Conservation (phyloP, 257 asterid genomes). For the Prunella vulgaris region DNA sequence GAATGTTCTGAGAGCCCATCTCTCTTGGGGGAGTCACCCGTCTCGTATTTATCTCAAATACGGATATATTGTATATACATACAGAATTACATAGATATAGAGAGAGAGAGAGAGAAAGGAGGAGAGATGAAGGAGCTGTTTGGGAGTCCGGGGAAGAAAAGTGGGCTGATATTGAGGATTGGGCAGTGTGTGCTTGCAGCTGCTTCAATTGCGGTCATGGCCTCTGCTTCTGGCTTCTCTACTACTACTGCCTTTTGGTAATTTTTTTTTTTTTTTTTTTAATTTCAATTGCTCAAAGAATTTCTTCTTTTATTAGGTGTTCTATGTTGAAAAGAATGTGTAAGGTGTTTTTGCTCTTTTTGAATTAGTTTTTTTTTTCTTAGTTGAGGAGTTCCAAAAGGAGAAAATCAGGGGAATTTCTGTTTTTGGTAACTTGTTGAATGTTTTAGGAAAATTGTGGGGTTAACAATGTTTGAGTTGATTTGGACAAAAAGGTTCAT, state of each 20-base stretch:
- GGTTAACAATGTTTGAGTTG: slow-evolving; percentile 4
- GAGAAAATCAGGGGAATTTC: slow-evolving; percentile 12
- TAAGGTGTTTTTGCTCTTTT: slow-evolving; percentile 11
- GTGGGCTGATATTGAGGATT: slow-evolving; percentile 64
- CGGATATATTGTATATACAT: slow-evolving; percentile 12
- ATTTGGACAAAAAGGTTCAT: background rate
- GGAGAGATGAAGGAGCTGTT: slow-evolving; percentile 67
- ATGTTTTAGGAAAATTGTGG: background rate
- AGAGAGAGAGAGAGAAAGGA: slow-evolving; percentile 9
- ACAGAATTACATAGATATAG: background rate
- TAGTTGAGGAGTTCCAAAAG: slow-evolving; percentile 6
- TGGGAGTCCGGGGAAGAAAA: slow-evolving; percentile 83
- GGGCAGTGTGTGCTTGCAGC: slow-evolving; percentile 61
- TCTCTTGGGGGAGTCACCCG: slow-evolving; percentile 20
- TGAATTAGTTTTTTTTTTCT: background rate
- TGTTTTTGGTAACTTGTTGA: slow-evolving; percentile 16
- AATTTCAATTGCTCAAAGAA: background rate
- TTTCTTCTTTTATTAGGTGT: background rate
- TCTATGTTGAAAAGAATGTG: background rate
- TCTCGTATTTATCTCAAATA: slow-evolving; percentile 30
- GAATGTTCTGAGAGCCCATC: slow-evolving; percentile 34
- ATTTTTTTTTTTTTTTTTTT: background rate
- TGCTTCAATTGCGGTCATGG: slow-evolving; percentile 69
- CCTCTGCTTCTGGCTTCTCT: slow-evolving; percentile 81
- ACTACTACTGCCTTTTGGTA: slow-evolving; percentile 84